Percentiles rank a stretch among this genome's conserved stretches.
Evolutionary conservation across 2,329 filamentous ascomycete species (phyloP).

Genomic region (Pestalotiopsis sp.): DNA sequence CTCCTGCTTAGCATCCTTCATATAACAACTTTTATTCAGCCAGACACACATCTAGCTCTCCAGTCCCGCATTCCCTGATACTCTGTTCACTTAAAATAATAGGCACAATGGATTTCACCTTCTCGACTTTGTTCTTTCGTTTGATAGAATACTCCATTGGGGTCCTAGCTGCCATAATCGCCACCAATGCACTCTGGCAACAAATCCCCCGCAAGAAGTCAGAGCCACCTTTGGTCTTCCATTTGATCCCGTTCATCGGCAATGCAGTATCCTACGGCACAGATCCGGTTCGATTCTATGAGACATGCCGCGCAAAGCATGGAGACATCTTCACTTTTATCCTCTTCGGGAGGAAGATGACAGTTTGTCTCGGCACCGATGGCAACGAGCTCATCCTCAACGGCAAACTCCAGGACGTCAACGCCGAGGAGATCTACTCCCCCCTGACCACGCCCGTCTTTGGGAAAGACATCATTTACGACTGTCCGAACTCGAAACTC

Average conservation of each 20-base stretch:
- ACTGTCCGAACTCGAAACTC: slow-evolving; percentile 80
- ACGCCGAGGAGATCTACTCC: slow-evolving; percentile 57
- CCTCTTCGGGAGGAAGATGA: slow-evolving; percentile 53
- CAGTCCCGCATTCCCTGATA: neutral
- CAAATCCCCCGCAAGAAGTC: slow-evolving; percentile 45
- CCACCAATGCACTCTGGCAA: slow-evolving; percentile 22
- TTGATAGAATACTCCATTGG: neutral
- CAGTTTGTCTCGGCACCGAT: slow-evolving; percentile 49
- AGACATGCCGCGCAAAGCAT: slow-evolving; percentile 59
- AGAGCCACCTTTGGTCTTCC: slow-evolving; percentile 59
- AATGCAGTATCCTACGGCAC: slow-evolving; percentile 74
- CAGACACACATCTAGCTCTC: neutral
- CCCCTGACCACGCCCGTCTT: slow-evolving; percentile 62
- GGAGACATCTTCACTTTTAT: slow-evolving; percentile 58
- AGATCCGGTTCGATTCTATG: slow-evolving; percentile 71
- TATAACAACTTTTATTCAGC: no score
- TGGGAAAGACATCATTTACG: slow-evolving; percentile 79
- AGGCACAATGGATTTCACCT: neutral
- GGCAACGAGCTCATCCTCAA: slow-evolving; percentile 62
- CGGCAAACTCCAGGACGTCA: slow-evolving; percentile 54
- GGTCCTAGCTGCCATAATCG: neutral
- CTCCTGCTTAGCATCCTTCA: no score
- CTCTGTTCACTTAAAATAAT: neutral
- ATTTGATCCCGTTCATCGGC: slow-evolving; percentile 65
- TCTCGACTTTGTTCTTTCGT: neutral